Evolutionary conservation across 2,329 filamentous ascomycete species (phyloP).

Genomic region (Sordariomycetes sp.): DNA sequence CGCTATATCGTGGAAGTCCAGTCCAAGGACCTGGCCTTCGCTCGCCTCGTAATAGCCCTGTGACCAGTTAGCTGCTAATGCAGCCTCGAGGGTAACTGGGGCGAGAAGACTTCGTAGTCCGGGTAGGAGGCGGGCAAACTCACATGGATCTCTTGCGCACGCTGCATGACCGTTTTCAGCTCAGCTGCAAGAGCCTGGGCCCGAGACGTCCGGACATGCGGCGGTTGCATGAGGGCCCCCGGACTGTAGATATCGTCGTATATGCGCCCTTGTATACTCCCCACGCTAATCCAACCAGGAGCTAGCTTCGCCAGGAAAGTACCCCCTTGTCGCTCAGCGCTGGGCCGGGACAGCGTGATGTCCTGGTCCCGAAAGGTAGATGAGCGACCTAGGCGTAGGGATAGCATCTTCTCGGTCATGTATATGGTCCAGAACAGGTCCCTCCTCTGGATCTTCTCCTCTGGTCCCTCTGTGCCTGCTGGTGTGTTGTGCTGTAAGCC

Average conservation of each 20-base stretch:
- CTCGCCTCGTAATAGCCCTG: slow-evolving; percentile 2
- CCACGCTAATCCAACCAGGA: slow-evolving; percentile 33
- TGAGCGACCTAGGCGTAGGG: slow-evolving; percentile 37
- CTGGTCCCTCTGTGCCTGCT: slow-evolving; percentile 4
- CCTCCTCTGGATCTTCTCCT: not conserved
- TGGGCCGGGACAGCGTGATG: slow-evolving; percentile 25
- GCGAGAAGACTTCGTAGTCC: not conserved
- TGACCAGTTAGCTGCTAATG: not conserved
- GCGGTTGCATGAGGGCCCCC: slow-evolving; percentile 20
- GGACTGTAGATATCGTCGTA: slow-evolving; percentile 40
- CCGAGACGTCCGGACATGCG: slow-evolving; percentile 17
- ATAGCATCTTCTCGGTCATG: slow-evolving; percentile 40
- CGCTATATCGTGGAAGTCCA: slow-evolving; percentile 7
- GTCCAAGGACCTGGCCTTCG: slow-evolving; percentile 5
- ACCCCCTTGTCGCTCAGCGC: slow-evolving; percentile 15
- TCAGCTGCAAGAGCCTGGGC: slow-evolving; percentile 18
- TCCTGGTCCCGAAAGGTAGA: slow-evolving; percentile 41
- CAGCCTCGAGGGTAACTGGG: not conserved
- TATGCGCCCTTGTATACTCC: slow-evolving; percentile 39
- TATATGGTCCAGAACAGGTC: slow-evolving; percentile 45
- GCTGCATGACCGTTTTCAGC: slow-evolving; percentile 16
- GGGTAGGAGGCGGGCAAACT: not conserved
- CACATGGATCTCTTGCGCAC: slow-evolving; percentile 10
- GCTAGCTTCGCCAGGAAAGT: slow-evolving; percentile 19
- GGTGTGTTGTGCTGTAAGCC: slow-evolving; percentile 13